Evolutionary conservation across 2,329 filamentous ascomycete species (phyloP).

Genomic region (Neodidymelliopsis sp.): DNA sequence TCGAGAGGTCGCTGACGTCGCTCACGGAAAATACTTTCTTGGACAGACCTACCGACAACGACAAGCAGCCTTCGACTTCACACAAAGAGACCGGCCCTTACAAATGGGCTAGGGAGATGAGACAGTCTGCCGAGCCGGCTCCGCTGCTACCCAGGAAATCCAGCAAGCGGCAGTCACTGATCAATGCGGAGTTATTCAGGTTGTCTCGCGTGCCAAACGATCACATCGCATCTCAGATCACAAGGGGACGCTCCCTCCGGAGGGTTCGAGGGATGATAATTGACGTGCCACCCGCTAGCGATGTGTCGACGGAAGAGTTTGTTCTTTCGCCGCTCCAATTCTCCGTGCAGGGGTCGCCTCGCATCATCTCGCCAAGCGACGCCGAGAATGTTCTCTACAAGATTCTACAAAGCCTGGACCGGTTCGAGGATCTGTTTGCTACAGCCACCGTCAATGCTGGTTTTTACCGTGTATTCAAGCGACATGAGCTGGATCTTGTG

Average conservation of each 20-base stretch:
- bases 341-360: slow-evolving; percentile 26
- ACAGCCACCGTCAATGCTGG: slow-evolving; percentile 62
- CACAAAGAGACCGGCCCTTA: slow-evolving; percentile 36
- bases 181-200: slow-evolving; percentile 25
- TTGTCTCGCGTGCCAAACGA: slow-evolving; percentile 34
- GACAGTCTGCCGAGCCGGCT: slow-evolving; percentile 24
- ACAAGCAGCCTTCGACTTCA: slow-evolving; percentile 27
- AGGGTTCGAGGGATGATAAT: slow-evolving; percentile 34
- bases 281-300: slow-evolving; percentile 28
- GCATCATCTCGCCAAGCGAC: slow-evolving; percentile 51
- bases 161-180: slow-evolving; percentile 49
- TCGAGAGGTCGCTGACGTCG: slow-evolving; percentile 43
- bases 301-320: slow-evolving; percentile 32
- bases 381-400: slow-evolving; percentile 60
- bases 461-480: slow-evolving; percentile 66
- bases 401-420: slow-evolving; percentile 60
- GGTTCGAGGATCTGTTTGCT: slow-evolving; percentile 63
- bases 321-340: slow-evolving; percentile 30
- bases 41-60: slow-evolving; percentile 51
- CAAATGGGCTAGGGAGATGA: no score
- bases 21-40: slow-evolving; percentile 42
- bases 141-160: slow-evolving; percentile 53
- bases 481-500: slow-evolving; percentile 62
- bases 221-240: slow-evolving; percentile 43
- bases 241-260: slow-evolving; percentile 22